These are phyloP conservation scores for Entonaema liquescens DNA, from an alignment of 495 filamentous ascomycete genomes.

Conservation along the genomic window DNA sequence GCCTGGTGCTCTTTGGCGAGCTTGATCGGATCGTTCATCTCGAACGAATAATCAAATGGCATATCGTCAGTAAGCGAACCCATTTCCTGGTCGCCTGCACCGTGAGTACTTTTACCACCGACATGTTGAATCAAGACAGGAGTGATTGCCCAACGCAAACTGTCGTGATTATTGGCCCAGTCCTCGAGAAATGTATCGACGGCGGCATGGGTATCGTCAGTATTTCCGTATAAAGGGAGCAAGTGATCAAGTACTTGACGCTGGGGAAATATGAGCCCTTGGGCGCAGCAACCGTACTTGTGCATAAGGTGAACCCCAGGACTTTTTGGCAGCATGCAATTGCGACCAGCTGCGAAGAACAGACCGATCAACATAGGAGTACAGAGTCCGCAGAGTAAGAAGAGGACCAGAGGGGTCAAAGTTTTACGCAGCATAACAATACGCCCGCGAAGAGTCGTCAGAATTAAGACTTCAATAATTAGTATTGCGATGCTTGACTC, in stretches of 20 bases:
- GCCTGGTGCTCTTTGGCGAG: conserved; percentile 29
- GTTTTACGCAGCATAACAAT: conserved; percentile 8
- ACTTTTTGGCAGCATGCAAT: conserved; percentile 37
- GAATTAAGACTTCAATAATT: conserved; percentile 8
- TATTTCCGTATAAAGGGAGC: conserved; percentile 52
- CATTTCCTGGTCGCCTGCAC: conserved; percentile 33
- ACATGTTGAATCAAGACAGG: conserved; percentile 60
- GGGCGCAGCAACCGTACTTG: conserved; percentile 59
- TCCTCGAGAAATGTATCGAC: conserved; percentile 59
- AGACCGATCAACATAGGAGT: conserved; percentile 46
- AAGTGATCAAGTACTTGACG: conserved; percentile 52
- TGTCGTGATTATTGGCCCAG: conserved; percentile 49
- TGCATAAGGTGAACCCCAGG: conserved; percentile 52
- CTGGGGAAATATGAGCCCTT: conserved; percentile 48
- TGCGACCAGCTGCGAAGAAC: conserved; percentile 51
- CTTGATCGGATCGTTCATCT: conserved; percentile 33
- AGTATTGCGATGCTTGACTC: conserved; percentile 46
- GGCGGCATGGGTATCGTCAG: conserved; percentile 46
- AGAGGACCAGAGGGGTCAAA: conserved; percentile 22
- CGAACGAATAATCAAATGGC: conserved; percentile 39
- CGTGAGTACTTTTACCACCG: conserved; percentile 29
- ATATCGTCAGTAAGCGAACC: conserved; percentile 39
- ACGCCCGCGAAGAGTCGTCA: conserved; percentile 22
- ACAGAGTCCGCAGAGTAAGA: conserved; percentile 30
- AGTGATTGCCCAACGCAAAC: conserved; percentile 59